These are phyloP conservation scores for Diplosphaera chodatii DNA, from an alignment of 139 green algal species.

Conservation along the genomic window DNA sequence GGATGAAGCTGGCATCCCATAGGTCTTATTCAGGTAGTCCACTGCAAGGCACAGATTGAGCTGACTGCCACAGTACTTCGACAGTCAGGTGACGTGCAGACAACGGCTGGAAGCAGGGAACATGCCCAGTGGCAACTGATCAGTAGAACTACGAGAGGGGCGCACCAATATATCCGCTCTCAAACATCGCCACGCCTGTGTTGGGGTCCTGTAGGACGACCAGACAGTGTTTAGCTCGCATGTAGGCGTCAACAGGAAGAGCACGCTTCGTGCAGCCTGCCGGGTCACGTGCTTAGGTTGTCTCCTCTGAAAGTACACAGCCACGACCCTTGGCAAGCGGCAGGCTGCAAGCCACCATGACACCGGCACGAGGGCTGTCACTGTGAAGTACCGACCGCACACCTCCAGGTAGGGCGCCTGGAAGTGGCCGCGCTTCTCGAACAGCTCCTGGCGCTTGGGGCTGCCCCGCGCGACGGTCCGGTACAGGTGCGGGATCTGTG, in stretches of 20 bases:
- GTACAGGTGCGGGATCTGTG: constrained; percentile 68
- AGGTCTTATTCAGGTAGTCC: neutral
- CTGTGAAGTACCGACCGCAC: too few species aligned
- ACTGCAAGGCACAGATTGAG: neutral
- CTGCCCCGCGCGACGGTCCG: constrained; percentile 46
- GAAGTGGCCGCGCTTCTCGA: constrained; percentile 53
- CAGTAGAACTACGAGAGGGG: too few species aligned
- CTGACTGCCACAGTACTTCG: too few species aligned
- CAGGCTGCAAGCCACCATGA: neutral
- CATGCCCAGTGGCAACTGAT: too few species aligned
- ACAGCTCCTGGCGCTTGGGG: constrained; percentile 71
- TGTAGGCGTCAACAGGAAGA: too few species aligned
- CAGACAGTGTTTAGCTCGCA: neutral
- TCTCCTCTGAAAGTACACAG: too few species aligned
- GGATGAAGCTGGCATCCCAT: neutral
- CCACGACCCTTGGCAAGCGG: neutral
- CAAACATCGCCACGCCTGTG: constrained; percentile 76
- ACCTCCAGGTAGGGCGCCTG: constrained; percentile 44
- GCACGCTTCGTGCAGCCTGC: too few species aligned
- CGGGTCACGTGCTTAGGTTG: too few species aligned
- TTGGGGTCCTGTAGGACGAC: constrained; percentile 70
- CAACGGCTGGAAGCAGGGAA: too few species aligned
- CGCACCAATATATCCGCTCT: constrained; percentile 57
- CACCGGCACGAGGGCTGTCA: too few species aligned
- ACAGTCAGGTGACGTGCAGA: too few species aligned